phyloP scores from a whole-genome alignment of 2,329 filamentous ascomycete species.

The Oidium heveae region DNA sequence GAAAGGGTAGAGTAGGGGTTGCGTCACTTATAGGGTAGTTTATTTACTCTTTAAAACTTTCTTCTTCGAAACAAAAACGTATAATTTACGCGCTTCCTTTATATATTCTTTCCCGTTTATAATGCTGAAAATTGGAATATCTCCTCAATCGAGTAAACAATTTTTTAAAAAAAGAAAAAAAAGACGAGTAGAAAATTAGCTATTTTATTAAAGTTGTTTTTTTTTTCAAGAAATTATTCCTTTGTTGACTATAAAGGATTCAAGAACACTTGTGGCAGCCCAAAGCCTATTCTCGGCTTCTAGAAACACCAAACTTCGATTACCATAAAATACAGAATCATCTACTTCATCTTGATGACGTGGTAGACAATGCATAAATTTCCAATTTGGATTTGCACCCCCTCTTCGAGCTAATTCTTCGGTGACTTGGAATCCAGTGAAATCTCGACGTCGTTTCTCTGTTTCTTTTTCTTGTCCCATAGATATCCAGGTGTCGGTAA shows the following conservation, averaged over 20 bases:
- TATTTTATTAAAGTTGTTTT: no score
- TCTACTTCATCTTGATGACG: slow-evolving; percentile 79
- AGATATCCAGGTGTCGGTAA: slow-evolving; percentile 94
- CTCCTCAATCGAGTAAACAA: no score
- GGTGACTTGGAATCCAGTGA: slow-evolving; percentile 80
- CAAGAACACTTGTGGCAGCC: slow-evolving; percentile 63
- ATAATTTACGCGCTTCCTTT: no score
- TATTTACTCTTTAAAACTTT: no score
- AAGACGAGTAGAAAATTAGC: no score
- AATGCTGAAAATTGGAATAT: no score
- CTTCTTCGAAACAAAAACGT: no score
- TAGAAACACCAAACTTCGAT: slow-evolving; percentile 64
- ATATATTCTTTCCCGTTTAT: no score
- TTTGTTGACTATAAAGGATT: slow-evolving; percentile 86
- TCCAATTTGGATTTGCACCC: slow-evolving; percentile 72
- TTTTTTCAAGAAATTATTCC: slow-evolving; percentile 32
- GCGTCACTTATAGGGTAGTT: no score
- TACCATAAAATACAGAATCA: slow-evolving; percentile 83
- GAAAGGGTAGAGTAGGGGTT: no score
- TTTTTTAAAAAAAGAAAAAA: no score
- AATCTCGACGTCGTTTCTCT: slow-evolving; percentile 51
- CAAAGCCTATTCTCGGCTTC: slow-evolving; percentile 91
- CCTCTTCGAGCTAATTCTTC: slow-evolving; percentile 59
- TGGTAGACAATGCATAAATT: slow-evolving; percentile 96
- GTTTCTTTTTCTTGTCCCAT: slow-evolving; percentile 92